A percentile compares a stretch with the other conserved stretches of the same genome.
phyloP scores from a whole-genome alignment of 352 stramenopile species.

The Phytopythium delawarense region DNA sequence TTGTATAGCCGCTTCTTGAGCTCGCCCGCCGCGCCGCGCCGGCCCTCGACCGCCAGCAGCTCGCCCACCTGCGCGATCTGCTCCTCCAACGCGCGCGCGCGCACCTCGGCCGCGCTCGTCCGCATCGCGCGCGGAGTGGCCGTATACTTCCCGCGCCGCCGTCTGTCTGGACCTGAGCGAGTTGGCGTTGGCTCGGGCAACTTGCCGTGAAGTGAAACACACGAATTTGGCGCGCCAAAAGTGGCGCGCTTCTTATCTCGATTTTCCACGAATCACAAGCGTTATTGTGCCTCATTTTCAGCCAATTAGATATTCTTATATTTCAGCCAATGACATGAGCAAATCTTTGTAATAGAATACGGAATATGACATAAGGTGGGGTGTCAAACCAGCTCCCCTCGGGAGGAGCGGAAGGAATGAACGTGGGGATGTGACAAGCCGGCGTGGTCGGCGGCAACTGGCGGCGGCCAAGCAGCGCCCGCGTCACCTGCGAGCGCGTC shows the following conservation, averaged over 20 bases:
- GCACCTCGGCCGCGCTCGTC: slow-evolving; percentile 21
- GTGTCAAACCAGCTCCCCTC: not conserved
- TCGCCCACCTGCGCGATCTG: slow-evolving; percentile 32
- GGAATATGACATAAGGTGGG: not conserved
- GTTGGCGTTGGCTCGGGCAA: too few species aligned
- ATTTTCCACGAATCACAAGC: not conserved
- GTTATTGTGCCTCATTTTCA: not conserved
- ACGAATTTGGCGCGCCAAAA: slow-evolving; percentile 1
- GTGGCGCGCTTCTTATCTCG: not conserved
- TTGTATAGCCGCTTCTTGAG: slow-evolving; percentile 73
- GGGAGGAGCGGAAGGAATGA: not conserved
- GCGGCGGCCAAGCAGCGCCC: not conserved
- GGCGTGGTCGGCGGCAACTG: not conserved
- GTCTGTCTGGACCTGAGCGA: not conserved
- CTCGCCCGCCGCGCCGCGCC: slow-evolving; percentile 28
- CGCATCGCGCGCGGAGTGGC: not conserved
- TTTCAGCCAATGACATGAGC: slow-evolving; percentile 15
- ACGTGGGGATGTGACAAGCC: slow-evolving; percentile 1
- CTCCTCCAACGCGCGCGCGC: slow-evolving; percentile 34
- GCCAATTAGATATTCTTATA: not conserved
- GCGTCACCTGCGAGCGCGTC: not conserved
- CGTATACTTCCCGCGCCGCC: not conserved
- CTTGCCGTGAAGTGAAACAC: not conserved
- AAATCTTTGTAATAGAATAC: not conserved
- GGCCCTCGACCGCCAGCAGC: slow-evolving; percentile 16